phyloP scores from a whole-genome alignment of 164 flowering plant species.

The Sedum album region DNA sequence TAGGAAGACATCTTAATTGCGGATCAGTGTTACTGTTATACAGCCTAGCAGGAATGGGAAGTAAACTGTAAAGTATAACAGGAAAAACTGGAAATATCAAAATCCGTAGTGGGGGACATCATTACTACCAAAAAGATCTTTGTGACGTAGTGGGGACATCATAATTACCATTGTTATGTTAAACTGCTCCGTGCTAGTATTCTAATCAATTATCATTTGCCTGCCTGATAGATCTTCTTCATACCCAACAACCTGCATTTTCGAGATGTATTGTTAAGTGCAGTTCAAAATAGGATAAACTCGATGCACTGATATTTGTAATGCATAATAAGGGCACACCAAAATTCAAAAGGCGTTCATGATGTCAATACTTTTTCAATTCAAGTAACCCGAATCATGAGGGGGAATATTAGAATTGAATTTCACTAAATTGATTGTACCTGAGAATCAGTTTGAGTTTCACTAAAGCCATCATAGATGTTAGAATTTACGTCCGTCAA shows the following conservation, averaged over 20 bases:
- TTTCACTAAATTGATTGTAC: conserved; percentile 26
- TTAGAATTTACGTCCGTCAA: conserved; percentile 28
- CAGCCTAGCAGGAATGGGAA: too few species aligned
- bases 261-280: conserved; percentile 8
- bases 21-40: too few species aligned
- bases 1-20: too few species aligned
- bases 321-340: not conserved
- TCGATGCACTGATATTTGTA: not conserved
- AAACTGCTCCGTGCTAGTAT: conserved; percentile 63
- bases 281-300: not conserved
- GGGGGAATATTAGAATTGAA: not conserved
- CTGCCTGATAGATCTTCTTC: conserved; percentile 91
- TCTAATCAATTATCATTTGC: conserved; percentile 85
- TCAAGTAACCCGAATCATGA: not conserved
- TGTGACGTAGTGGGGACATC: not conserved
- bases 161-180: conserved; percentile 17
- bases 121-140: not conserved
- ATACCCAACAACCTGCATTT: conserved; percentile 78
- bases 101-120: not conserved
- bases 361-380: too few species aligned
- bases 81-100: not conserved
- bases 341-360: too few species aligned
- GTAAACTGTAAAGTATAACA: too few species aligned
- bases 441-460: conserved; percentile 98
- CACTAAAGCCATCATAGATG: conserved; percentile 67